These are phyloP conservation scores for Boletus sp. DNA, from an alignment of 768 basidiomycete species.

Conservation along the genomic window DNA sequence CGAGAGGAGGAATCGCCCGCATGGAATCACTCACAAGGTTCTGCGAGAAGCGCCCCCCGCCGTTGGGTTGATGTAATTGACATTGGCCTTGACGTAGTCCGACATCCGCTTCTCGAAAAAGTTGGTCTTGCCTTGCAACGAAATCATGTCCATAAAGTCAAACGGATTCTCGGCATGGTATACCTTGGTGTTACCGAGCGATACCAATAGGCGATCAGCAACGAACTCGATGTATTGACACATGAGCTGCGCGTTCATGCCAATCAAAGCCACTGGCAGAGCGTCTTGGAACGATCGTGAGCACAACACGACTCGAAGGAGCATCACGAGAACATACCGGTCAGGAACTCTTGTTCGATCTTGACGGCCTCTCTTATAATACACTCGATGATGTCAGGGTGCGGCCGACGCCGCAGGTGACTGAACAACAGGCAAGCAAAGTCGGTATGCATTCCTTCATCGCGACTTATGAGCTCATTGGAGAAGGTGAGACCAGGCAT, in stretches of 20 bases:
- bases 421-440: conserved; percentile 88
- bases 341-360: conserved; percentile 84
- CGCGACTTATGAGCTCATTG: conserved; percentile 91
- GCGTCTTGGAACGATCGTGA: conserved; percentile 50
- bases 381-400: conserved; percentile 62
- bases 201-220: conserved; percentile 82
- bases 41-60: conserved; percentile 7
- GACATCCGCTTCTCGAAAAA: conserved; percentile 94
- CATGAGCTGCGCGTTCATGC: conserved; percentile 88
- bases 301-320: not conserved
- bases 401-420: conserved; percentile 73
- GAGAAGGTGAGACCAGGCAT: conserved; percentile 95
- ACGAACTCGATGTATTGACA: conserved; percentile 88
- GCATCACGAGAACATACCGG: conserved; percentile 42
- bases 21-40: conserved; percentile 34
- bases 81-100: conserved; percentile 64
- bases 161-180: conserved; percentile 79
- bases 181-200: conserved; percentile 76
- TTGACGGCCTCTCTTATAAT: conserved; percentile 81
- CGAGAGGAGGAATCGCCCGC: not conserved
- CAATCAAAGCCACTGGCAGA: conserved; percentile 79
- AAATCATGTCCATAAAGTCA: conserved; percentile 94
- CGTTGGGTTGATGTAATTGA: conserved; percentile 33
- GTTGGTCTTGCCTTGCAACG: conserved; percentile 91
- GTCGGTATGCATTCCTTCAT: conserved; percentile 95